Evolutionary conservation across 805 yeast genomes (phyloP).

Genomic region (Saccharomyces kudriavzevii): DNA sequence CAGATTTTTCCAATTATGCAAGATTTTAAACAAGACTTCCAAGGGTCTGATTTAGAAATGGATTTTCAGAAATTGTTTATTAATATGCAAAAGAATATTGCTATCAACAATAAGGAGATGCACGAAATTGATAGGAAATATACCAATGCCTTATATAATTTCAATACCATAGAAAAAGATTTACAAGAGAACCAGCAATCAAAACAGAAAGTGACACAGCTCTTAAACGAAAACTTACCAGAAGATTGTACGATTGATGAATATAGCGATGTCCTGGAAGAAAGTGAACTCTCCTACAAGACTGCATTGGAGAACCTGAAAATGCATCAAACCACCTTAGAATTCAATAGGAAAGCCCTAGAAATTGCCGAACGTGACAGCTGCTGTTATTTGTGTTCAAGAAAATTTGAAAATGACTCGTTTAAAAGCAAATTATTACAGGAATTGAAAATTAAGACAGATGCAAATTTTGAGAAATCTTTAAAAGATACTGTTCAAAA

Average conservation of each 20-base stretch:
- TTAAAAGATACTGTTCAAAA: conserved; percentile 29
- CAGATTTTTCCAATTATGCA: neutral
- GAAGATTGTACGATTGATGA: conserved; percentile 38
- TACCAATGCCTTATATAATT: conserved; percentile 12
- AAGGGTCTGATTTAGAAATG: conserved; percentile 12
- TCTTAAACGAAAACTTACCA: conserved; percentile 28
- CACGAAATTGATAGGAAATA: conserved; percentile 9
- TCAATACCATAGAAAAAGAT: conserved; percentile 7
- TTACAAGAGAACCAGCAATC: conserved; percentile 8
- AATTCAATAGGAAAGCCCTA: conserved; percentile 64
- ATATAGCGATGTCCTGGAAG: conserved; percentile 43
- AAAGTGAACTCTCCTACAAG: conserved; percentile 54
- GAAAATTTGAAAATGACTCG: conserved; percentile 45
- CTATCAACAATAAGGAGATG: conserved; percentile 8
- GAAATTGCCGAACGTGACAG: conserved; percentile 48
- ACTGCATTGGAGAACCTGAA: conserved; percentile 58
- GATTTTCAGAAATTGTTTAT: conserved; percentile 15
- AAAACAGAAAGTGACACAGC: conserved; percentile 7
- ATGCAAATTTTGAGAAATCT: conserved; percentile 28
- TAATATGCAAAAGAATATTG: conserved; percentile 16
- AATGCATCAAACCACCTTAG: conserved; percentile 58
- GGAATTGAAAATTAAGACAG: conserved; percentile 27
- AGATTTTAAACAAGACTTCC: neutral
- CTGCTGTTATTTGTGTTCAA: conserved; percentile 64
- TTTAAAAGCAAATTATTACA: conserved; percentile 20